Evolutionary conservation across 129 eudicot species (phyloP), one percentile per base, ranked within the genome.

Genomic region (Scalesia atractyloides): DNA sequence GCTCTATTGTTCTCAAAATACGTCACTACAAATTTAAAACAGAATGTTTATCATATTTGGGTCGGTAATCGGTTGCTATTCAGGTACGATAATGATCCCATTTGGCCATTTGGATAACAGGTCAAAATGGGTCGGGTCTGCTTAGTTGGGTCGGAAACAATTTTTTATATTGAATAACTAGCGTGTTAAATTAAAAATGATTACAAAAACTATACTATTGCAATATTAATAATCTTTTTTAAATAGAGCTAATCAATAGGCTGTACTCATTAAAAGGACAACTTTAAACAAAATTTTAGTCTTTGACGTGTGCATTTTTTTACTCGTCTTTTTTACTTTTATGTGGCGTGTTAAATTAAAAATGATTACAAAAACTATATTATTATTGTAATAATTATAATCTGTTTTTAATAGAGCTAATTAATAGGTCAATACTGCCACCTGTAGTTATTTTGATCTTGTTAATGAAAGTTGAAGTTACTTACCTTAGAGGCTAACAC

Each of bases 1-100:
- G 93, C 90, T 77, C 75, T 82, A 69, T 90, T 84, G 82, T 85
- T 68, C 77, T 84, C 90, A 47, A 90, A 85, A 36, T 89, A 89
- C 22, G 88, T 86, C 85, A 87, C 96, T 89, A 83, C 83, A 53
- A 2, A 36, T 63, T 63, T 14, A 37, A 37, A 63, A 37, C 30
- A 63, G 12, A 36, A 15, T 2, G 10, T 59, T 14, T 60, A 60
- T 5, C 64, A 59, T 59, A 26, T 12, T 1, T 59, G 64, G 17
- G 67, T 62, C 48, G n/a, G 16, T 15, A 24, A 58, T 5, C 18
- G 64, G 16, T 58, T 24, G 39, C 39, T 22, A 24, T 20, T 11
- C 37, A 61, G 44, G 12, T 30, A 34, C 43, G 19, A 26, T 14
- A 30, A 60, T 0, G 12, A 5, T 41, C 43, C 5, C 4, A 5